These are phyloP conservation scores for Candida tunisiensis DNA, from an alignment of 1,139 yeast species.

Conservation along the genomic window DNA sequence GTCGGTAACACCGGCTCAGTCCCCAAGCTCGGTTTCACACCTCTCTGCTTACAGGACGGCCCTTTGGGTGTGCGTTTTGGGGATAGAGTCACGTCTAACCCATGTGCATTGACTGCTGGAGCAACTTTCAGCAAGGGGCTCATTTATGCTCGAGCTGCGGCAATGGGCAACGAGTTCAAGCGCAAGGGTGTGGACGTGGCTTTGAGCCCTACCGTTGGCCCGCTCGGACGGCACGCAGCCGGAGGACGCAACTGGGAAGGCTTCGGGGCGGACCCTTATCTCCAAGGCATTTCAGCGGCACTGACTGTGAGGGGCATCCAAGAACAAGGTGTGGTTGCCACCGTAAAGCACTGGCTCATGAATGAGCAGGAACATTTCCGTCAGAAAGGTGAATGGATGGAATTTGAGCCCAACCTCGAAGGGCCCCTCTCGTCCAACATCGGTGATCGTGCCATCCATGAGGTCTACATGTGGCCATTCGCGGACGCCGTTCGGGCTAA, in stretches of 20 bases:
- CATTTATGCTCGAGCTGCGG: constrained; percentile 33
- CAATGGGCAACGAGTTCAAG: constrained; percentile 35
- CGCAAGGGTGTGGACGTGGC: constrained; percentile 32
- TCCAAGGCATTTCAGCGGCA: constrained; percentile 36
- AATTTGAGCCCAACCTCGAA: constrained; percentile 2
- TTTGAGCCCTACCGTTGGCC: constrained; percentile 39
- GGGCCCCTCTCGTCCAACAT: constrained; percentile 21
- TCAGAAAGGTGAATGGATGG: constrained; percentile 22
- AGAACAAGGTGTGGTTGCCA: constrained; percentile 35
- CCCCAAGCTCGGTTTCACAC: constrained; percentile 36
- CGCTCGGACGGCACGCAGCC: constrained; percentile 36
- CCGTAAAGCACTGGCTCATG: constrained; percentile 33
- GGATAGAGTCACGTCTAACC: constrained; percentile 36
- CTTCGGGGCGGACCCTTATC: constrained; percentile 40
- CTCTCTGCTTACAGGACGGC: constrained; percentile 39
- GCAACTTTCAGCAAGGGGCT: constrained; percentile 38
- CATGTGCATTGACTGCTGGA: constrained; percentile 37
- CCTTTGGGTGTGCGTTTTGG: constrained; percentile 40
- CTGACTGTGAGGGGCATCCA: constrained; percentile 36
- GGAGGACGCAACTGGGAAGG: constrained; percentile 49
- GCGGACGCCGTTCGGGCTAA: constrained; percentile 36
- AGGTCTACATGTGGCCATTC: constrained; percentile 39
- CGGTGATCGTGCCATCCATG: constrained; percentile 41
- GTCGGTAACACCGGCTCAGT: constrained; percentile 41
- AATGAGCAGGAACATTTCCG: constrained; percentile 36